Percentiles rank a stretch among this genome's conserved stretches.
phyloP scores from a whole-genome alignment of 176 grass and related monocot genomes.

The Alloteropsis semialata region DNA sequence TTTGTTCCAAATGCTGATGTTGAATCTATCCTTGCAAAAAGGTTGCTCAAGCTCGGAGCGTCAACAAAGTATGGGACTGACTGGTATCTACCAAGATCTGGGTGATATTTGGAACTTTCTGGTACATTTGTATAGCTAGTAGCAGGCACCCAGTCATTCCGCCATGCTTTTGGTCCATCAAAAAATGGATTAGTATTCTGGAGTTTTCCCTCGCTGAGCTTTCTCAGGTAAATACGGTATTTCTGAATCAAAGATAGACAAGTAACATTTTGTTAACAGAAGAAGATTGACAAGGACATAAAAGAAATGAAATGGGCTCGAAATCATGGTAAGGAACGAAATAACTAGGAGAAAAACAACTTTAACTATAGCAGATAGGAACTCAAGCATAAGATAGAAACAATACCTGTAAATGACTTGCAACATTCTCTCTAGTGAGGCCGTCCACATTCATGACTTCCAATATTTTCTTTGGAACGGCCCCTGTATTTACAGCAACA shows the following conservation, averaged over 20 bases:
- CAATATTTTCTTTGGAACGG: constrained; percentile 58
- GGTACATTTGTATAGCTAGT: background rate
- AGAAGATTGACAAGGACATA: background rate
- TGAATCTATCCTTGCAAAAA: background rate
- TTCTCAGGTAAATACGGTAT: constrained; percentile 53
- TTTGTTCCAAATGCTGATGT: background rate
- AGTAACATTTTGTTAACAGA: background rate
- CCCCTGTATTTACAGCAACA: constrained; percentile 36
- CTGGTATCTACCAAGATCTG: constrained; percentile 9
- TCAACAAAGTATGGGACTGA: background rate
- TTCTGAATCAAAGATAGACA: constrained; percentile 54
- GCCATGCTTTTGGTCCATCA: background rate
- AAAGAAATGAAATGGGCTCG: constrained; percentile 13
- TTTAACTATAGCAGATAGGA: background rate
- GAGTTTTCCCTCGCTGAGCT: background rate
- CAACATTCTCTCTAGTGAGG: constrained; percentile 50
- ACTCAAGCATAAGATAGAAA: background rate
- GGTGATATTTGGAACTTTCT: constrained; percentile 25
- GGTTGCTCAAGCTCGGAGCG: background rate
- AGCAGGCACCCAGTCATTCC: background rate
- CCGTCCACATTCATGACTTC: constrained; percentile 53
- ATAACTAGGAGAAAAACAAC: background rate
- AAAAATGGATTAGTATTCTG: background rate
- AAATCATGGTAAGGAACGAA: constrained; percentile 11
- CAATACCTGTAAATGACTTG: constrained; percentile 70